Base-by-base conservation (phyloP, 2,329 filamentous ascomycete species). In the Pseudocercospora fijiensis region DNA sequence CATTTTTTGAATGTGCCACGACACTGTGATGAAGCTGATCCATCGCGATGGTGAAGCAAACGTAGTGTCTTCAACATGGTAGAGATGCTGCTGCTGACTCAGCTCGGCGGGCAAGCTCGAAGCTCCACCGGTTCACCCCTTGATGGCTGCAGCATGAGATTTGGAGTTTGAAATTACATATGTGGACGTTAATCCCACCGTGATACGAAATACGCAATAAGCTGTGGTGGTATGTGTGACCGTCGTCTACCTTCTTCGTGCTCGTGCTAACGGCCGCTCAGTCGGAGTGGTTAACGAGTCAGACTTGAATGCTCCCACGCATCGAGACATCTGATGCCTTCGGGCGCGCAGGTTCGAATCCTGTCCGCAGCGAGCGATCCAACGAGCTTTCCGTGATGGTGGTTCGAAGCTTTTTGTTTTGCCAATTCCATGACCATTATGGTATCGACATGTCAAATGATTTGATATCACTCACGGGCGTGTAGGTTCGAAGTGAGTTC, bases 21-120 rank as follows among this genome's bases (percentile, higher is more conserved):
- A 64, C 56, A 82, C 74, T 37, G 86, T 84, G 71, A 91, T 89
- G 73, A 88, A 84, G 3, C 87, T 81, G 47, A 71, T 69, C 64
- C 69, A 70, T 41, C 78, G 76, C 2, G 79, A 81, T 1, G 80
- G 78, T 1, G 76, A 73, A 13, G 80, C 68, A 73, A 13, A 81
- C 68, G 51, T 73, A 72, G 62, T 78, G 78, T n/a, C 65, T 81
- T 82, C 51, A 82, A 67, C n/a, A 82, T 77, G 24, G 37, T 41
- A 7, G 37, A 41, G 37, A 18, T 41, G 37, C 16, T n/a, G 37
- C 16, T 13, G 37, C 37, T 37, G 33, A 37, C 1, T 4, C 30
- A 11, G 30, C 9, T 13, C 33, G 33, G 33, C 33, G 33, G 33
- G 13, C 33, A 37, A 37, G 33, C 13, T 37, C 3, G 33, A 37